A percentile compares a stretch with the other conserved stretches of the same genome.
Evolutionary conservation across 108 stramenopile species (phyloP).

Genomic region (Hondaea fermentalgiana): DNA sequence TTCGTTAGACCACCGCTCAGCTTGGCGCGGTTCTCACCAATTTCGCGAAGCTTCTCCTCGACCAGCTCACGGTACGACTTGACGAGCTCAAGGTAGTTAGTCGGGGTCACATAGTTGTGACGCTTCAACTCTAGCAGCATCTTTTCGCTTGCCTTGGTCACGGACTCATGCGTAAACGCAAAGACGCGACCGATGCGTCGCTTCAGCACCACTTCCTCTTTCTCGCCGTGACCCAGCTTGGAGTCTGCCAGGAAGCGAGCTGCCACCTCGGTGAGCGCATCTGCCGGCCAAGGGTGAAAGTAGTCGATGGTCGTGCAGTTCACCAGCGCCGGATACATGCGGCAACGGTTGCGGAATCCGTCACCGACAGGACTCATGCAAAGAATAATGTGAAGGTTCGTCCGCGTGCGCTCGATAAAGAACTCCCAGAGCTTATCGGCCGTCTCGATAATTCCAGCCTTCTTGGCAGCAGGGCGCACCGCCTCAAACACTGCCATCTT

Average conservation of each 20-base stretch:
- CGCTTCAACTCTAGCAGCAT: slow-evolving; percentile 57
- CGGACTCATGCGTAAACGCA: slow-evolving; percentile 39
- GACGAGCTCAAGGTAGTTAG: slow-evolving; percentile 60
- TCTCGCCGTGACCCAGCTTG: slow-evolving; percentile 5
- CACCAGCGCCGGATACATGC: slow-evolving; percentile 52
- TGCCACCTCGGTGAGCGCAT: slow-evolving; percentile 56
- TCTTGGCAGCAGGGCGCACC: slow-evolving; percentile 41
- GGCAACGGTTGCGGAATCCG: slow-evolving; percentile 44
- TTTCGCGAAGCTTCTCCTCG: slow-evolving; percentile 41
- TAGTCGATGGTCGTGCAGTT: slow-evolving; percentile 59
- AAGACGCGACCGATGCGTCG: slow-evolving; percentile 38
- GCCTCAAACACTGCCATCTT: slow-evolving; percentile 38
- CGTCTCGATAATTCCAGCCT: slow-evolving; percentile 41
- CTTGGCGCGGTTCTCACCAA: slow-evolving; percentile 45
- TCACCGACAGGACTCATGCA: slow-evolving; percentile 59
- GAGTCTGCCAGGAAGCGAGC: slow-evolving; percentile 37
- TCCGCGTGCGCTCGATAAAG: slow-evolving; percentile 47
- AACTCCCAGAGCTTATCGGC: slow-evolving; percentile 50
- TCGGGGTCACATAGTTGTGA: slow-evolving; percentile 61
- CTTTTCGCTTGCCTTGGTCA: slow-evolving; percentile 27
- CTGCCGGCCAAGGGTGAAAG: slow-evolving; percentile 58
- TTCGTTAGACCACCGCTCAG: slow-evolving; percentile 52
- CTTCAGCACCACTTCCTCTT: neutral
- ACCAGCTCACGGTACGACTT: slow-evolving; percentile 49
- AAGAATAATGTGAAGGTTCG: slow-evolving; percentile 54